Evolutionary conservation across 257 asterid genomes (phyloP).

Genomic region (Solanum gracilifrons): DNA sequence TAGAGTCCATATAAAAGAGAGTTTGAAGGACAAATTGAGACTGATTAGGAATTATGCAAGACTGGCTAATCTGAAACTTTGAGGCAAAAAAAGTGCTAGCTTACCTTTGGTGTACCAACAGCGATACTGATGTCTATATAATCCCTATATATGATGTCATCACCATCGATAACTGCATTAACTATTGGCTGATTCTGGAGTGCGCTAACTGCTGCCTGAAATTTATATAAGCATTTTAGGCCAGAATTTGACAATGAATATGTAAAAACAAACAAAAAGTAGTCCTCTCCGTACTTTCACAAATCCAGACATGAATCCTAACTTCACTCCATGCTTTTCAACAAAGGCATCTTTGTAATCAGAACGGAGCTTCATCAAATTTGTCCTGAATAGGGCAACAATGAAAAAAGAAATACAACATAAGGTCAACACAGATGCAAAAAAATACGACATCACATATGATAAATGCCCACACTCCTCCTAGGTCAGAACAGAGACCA

Average conservation of each 20-base stretch:
- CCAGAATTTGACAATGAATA: background rate
- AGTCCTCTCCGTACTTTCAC: constrained; percentile 63
- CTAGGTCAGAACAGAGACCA: background rate
- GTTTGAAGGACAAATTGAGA: background rate
- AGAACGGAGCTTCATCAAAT: constrained; percentile 92
- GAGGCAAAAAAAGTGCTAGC: constrained; percentile 4
- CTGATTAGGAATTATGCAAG: background rate
- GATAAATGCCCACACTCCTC: background rate
- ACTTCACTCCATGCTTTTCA: constrained; percentile 96
- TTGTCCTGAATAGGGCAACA: constrained; percentile 55
- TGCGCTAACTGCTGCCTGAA: constrained; percentile 95
- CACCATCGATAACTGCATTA: constrained; percentile 98
- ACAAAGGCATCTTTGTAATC: constrained; percentile 89
- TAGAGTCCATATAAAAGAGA: background rate
- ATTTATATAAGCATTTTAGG: background rate
- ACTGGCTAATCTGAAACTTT: background rate
- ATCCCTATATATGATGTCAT: constrained; percentile 91
- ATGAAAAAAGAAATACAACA: background rate
- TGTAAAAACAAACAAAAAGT: background rate
- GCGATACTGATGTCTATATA: constrained; percentile 93
- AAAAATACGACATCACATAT: background rate
- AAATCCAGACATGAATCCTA: constrained; percentile 94
- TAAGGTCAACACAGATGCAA: background rate
- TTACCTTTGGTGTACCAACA: constrained; percentile 97
- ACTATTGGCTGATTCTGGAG: constrained; percentile 86